Evolutionary conservation across 768 basidiomycete genomes (phyloP).

Genomic region (Melanogaster broomeanus): DNA sequence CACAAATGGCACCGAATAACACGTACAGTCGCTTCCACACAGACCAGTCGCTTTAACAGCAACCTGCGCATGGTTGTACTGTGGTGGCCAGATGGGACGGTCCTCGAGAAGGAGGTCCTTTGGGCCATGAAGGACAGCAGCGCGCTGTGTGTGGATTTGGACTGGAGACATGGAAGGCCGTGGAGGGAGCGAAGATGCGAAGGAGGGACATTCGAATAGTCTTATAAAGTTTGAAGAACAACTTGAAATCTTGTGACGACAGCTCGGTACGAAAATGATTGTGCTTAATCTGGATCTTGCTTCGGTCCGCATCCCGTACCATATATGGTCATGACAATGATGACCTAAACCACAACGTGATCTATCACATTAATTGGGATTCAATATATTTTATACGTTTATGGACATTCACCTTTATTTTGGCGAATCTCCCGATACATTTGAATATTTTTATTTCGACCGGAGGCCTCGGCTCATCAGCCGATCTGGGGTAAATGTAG

Average conservation of each 20-base stretch:
- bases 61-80: slow-evolving; percentile 76
- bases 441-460: slow-evolving; percentile 6
- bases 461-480: slow-evolving; percentile 26
- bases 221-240: slow-evolving; percentile 36
- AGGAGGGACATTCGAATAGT: slow-evolving; percentile 25
- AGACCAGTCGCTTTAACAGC: slow-evolving; percentile 82
- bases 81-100: slow-evolving; percentile 72
- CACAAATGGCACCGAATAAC: not conserved
- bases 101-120: slow-evolving; percentile 81
- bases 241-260: slow-evolving; percentile 39
- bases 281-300: slow-evolving; percentile 18
- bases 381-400: slow-evolving; percentile 24
- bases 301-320: slow-evolving; percentile 36
- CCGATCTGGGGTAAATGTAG: slow-evolving; percentile 31
- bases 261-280: slow-evolving; percentile 28
- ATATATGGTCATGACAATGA: slow-evolving; percentile 16
- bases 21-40: slow-evolving; percentile 82
- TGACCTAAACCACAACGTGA: slow-evolving; percentile 24
- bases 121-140: slow-evolving; percentile 82
- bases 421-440: slow-evolving; percentile 12
- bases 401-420: slow-evolving; percentile 15
- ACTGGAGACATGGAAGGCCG: slow-evolving; percentile 41
- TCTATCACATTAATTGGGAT: slow-evolving; percentile 26
- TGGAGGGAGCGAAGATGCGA: slow-evolving; percentile 23
- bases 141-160: slow-evolving; percentile 57